These are phyloP conservation scores for Dipteronia sinensis DNA, from an alignment of 345 rosid species.

Conservation along the genomic window DNA sequence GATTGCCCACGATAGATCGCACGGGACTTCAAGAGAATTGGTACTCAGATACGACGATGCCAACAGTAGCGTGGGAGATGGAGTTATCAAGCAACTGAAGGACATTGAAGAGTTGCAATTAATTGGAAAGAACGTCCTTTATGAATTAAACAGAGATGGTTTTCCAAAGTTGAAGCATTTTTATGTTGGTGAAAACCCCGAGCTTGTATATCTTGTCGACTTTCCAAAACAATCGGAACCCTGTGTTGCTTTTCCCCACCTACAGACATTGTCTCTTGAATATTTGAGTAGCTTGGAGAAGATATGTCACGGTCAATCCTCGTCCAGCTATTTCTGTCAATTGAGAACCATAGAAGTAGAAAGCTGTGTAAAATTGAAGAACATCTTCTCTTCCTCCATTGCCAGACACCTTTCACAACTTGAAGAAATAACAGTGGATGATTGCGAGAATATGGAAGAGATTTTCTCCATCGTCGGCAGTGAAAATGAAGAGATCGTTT, in stretches of 20 bases:
- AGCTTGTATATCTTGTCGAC: background rate
- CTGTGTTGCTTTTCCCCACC: no score
- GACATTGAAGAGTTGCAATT: no score
- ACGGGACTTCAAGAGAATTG: background rate
- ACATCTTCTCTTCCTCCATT: constrained; percentile 25
- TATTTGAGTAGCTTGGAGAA: no score
- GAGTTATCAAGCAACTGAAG: background rate
- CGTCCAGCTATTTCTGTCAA: background rate
- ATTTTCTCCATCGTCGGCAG: no score
- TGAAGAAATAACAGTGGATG: constrained; percentile 12
- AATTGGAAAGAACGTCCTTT: no score
- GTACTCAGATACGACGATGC: background rate
- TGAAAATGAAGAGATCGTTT: no score
- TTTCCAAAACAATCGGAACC: no score
- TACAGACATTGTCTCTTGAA: no score
- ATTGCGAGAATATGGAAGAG: constrained; percentile 21
- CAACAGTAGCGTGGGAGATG: background rate
- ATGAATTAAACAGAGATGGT: constrained; percentile 5
- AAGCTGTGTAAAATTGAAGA: constrained; percentile 24
- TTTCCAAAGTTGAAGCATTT: constrained; percentile 8
- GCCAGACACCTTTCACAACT: constrained; percentile 25
- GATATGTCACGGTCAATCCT: no score
- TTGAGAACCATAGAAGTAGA: constrained; percentile 16
- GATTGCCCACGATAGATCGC: no score
- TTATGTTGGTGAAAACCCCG: background rate